Conservation (phyloP, 1,139 yeast genomes). For the Pichia sp. region DNA sequence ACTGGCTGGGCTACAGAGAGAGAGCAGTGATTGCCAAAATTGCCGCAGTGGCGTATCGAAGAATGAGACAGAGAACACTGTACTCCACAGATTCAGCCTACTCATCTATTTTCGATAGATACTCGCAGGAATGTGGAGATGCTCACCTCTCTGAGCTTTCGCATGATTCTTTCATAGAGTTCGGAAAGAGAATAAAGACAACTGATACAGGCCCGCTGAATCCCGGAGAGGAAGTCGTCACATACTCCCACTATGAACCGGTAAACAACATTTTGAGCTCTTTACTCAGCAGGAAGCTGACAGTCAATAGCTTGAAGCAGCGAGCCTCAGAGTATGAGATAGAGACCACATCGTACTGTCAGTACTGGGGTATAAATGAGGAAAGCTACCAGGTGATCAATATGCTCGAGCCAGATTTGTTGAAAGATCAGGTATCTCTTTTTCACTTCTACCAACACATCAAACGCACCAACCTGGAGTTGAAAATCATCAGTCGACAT, state of each 20-base stretch:
- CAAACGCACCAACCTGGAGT: neutral
- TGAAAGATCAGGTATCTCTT: neutral
- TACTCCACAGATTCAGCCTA: slow-evolving; percentile 4
- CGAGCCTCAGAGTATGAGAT: neutral
- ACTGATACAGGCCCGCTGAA: neutral
- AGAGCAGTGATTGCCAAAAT: too few relatives aligned
- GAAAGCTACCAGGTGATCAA: slow-evolving; percentile 6
- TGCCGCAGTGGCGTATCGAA: neutral
- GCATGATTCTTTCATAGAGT: neutral
- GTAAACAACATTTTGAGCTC: slow-evolving; percentile 8
- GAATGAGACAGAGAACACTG: slow-evolving; percentile 28
- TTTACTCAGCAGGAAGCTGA: slow-evolving; percentile 1
- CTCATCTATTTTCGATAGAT: slow-evolving; percentile 10
- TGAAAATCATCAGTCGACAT: neutral
- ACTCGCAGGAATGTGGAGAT: neutral
- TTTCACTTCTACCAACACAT: slow-evolving; percentile 1
- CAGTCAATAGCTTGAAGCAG: slow-evolving; percentile 3
- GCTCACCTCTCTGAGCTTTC: slow-evolving; percentile 1
- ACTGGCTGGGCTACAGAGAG: too few relatives aligned
- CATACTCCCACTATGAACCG: slow-evolving; percentile 14
- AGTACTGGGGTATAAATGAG: slow-evolving; percentile 11
- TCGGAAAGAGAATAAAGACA: neutral
- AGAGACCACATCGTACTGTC: slow-evolving; percentile 4
- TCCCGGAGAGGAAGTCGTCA: neutral
- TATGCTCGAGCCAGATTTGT: slow-evolving; percentile 9